A percentile compares a stretch with the other conserved stretches of the same genome.
Conservation (phyloP, 768 basidiomycete species). For the Mycena epipterygia region DNA sequence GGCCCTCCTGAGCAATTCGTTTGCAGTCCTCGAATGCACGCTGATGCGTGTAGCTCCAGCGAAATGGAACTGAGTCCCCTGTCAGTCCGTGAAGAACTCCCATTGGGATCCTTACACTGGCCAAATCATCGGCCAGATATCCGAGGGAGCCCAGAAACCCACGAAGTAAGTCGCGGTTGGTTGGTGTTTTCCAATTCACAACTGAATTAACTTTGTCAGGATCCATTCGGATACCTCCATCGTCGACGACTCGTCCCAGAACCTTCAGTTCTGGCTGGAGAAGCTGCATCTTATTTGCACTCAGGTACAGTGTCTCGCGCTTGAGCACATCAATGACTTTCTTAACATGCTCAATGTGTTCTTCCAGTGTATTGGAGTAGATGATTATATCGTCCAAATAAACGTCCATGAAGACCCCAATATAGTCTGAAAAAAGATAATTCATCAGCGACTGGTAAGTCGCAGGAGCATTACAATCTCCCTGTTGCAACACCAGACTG, state of each 20-base stretch:
- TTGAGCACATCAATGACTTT: background rate
- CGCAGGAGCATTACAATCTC: no score
- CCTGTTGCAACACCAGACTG: background rate
- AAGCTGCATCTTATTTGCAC: background rate
- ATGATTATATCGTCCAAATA: conserved; percentile 3
- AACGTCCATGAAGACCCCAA: no score
- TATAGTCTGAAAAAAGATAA: no score
- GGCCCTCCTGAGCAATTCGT: background rate
- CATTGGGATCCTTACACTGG: background rate
- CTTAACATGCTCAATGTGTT: background rate
- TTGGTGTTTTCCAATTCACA: background rate
- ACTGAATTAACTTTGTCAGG: background rate
- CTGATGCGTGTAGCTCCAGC: background rate
- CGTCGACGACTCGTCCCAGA: background rate
- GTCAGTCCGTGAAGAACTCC: background rate
- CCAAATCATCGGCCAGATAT: background rate
- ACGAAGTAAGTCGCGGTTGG: background rate
- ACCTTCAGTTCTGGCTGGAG: background rate
- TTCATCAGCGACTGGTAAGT: no score
- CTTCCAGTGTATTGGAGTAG: background rate
- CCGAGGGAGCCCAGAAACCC: background rate
- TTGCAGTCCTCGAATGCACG: background rate
- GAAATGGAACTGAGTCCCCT: background rate
- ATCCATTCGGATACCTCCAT: background rate
- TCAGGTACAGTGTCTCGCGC: background rate